Evolutionary conservation across 257 asterid species (phyloP), one percentile per base, ranked within the genome.

Genomic region (Nyctanthes arbortristis): DNA sequence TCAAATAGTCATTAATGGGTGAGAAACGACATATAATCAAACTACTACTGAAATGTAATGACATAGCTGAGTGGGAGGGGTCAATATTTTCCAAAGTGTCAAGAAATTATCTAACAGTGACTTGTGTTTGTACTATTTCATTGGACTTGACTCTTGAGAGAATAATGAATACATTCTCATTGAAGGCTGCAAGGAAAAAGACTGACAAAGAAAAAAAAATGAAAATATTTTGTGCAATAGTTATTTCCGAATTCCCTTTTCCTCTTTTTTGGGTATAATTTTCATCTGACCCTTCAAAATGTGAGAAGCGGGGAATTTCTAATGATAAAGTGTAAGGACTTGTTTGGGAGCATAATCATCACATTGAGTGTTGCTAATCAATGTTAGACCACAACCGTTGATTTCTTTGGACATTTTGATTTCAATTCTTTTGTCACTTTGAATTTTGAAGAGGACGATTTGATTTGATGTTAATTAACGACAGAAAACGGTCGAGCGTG

Each of bases 341-440:
- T 28, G 45, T 73, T 22, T 65, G 79, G 84, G 47, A 72, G 69
- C 78, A 77, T 72, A 66, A 85, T 79, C 77, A 71, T 70, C 56
- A 40, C 56, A 18, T 4, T 55, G 59, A 34, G 55, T 22, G 28
- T 18, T 72, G n/a, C n/a, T 36, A 32, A 69, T 43, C 45, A 32
- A n/a, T n/a, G n/a, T 60, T 43, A 3, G 0, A 25, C 10, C 67
- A 63, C 68, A 11, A 35, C 34, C 47, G 54, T 49, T 49, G 12
- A 58, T 39, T 59, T 31, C 49, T 30, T 49, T 2, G 12, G 57
- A 37, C 54, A 20, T 20, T 49, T 49, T 18, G 57, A 35, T 59
- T 56, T 67, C n/a, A 29, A 40, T 43, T 70, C 40, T 49, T 18
- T 16, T 49, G 58, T 20, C 58, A n/a, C 10, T 49, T 49, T 22